Percentiles rank a stretch among this genome's conserved stretches.
phyloP scores from a whole-genome alignment of 2,329 filamentous ascomycete species.

The Coniochaeta pulveracea region DNA sequence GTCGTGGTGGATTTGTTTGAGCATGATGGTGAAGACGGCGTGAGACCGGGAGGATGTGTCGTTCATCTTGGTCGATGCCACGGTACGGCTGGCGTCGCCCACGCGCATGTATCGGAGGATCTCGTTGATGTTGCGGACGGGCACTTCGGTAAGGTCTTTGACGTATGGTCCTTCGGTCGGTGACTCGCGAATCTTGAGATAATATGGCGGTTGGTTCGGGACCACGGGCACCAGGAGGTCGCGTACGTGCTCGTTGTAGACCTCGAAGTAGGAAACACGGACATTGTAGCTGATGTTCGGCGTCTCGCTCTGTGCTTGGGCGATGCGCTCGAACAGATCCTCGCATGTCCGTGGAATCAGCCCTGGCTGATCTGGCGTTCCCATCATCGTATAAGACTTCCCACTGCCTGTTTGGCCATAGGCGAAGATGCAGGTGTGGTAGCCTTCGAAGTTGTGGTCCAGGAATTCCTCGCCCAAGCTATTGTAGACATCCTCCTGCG shows the following conservation, averaged over 20 bases:
- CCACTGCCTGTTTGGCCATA: conserved; percentile 97
- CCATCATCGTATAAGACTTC: conserved; percentile 99
- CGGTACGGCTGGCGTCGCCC: conserved; percentile 79
- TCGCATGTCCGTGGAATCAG: conserved; percentile 92
- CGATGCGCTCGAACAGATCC: conserved; percentile 89
- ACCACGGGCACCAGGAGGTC: conserved; percentile 72
- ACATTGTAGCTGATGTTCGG: conserved; percentile 95
- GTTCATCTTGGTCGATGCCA: conserved; percentile 97
- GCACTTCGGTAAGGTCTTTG: conserved; percentile 88
- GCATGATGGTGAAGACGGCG: conserved; percentile 93
- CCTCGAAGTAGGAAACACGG: conserved; percentile 95
- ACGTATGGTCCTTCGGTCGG: conserved; percentile 93
- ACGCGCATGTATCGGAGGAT: conserved; percentile 84
- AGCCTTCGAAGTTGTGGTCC: conserved; percentile 98
- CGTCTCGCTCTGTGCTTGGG: conserved; percentile 62
- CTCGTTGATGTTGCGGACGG: conserved; percentile 76
- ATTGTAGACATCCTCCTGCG: conserved; percentile 89
- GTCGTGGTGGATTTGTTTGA: conserved; percentile 97
- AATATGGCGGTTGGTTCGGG: conserved; percentile 66
- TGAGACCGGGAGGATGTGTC: conserved; percentile 95
- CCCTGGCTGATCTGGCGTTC: conserved; percentile 70
- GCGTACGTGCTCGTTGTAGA: conserved; percentile 98
- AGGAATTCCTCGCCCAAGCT: conserved; percentile 91
- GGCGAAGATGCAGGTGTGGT: conserved; percentile 98
- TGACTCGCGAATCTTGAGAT: conserved; percentile 94